phyloP scores from a whole-genome alignment of 805 yeast species.

The Metschnikowia sp. region DNA sequence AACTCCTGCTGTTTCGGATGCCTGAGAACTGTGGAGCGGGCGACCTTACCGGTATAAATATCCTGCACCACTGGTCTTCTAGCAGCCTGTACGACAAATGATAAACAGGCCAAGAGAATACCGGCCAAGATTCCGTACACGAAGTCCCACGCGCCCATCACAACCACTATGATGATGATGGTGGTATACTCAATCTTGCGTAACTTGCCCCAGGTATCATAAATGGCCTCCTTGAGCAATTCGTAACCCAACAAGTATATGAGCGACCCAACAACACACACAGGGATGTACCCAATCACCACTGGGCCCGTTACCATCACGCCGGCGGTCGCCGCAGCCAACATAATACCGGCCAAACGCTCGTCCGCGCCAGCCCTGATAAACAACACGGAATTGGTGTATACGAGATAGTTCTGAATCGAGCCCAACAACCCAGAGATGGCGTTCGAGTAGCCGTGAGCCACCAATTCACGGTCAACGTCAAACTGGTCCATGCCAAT shows the following conservation, averaged over 20 bases:
- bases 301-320: constrained; percentile 89
- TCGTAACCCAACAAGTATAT: constrained; percentile 91
- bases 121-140: constrained; percentile 92
- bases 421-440: constrained; percentile 82
- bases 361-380: constrained; percentile 94
- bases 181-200: constrained; percentile 79
- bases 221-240: constrained; percentile 76
- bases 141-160: constrained; percentile 95
- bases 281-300: constrained; percentile 91
- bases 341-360: constrained; percentile 81
- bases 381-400: constrained; percentile 88
- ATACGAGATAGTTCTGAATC: constrained; percentile 91
- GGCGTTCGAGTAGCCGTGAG: constrained; percentile 90
- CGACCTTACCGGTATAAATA: constrained; percentile 80
- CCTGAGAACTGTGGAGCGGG: constrained; percentile 87
- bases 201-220: constrained; percentile 79
- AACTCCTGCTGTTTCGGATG: constrained; percentile 88
- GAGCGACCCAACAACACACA: constrained; percentile 91
- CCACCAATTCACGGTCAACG: constrained; percentile 89
- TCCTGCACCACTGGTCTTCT: constrained; percentile 78
- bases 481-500: constrained; percentile 81
- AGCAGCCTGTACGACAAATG: constrained; percentile 93
- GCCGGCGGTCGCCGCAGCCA: constrained; percentile 75
- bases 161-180: constrained; percentile 77
- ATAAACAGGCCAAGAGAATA: constrained; percentile 83